Conservation (phyloP, 1,284 basidiomycete species). For the Cryptococcus floricola region DNA sequence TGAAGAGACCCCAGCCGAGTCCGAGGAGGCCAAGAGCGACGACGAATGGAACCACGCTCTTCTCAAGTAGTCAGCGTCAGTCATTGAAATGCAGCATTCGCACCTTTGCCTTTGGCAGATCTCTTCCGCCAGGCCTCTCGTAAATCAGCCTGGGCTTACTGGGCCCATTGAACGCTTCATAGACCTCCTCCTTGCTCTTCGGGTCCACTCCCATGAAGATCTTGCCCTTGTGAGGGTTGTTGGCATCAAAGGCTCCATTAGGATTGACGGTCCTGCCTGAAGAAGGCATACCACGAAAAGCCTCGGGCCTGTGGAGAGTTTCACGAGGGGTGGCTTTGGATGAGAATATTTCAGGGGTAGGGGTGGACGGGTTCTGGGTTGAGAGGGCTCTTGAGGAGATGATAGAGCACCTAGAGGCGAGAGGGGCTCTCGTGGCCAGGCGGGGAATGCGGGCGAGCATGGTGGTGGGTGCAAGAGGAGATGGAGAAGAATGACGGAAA, state of each 20-base stretch:
- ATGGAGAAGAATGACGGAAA: neutral
- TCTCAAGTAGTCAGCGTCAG: neutral
- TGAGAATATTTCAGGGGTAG: constrained; percentile 29
- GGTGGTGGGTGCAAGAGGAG: neutral
- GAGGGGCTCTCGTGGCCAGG: too few species aligned
- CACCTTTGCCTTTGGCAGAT: constrained; percentile 40
- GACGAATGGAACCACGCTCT: constrained; percentile 36
- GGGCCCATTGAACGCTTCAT: constrained; percentile 33
- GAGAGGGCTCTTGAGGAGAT: neutral
- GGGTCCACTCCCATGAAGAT: neutral
- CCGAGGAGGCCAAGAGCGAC: constrained; percentile 35
- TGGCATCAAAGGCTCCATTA: neutral
- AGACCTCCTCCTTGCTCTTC: constrained; percentile 34
- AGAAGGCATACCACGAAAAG: constrained; percentile 31
- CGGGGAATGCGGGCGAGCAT: too few species aligned
- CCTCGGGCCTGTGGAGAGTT: constrained; percentile 28
- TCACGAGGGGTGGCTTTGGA: constrained; percentile 33
- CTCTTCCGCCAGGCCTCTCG: constrained; percentile 31
- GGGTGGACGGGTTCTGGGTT: neutral
- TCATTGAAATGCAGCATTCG: neutral
- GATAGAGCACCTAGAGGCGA: neutral
- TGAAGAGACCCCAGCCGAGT: constrained; percentile 42
- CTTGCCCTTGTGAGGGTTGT: neutral
- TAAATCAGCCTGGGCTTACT: constrained; percentile 41
- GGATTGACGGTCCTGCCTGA: neutral